Percentiles rank a stretch among this genome's conserved stretches.
Evolutionary conservation across 768 basidiomycete species (phyloP).

Genomic region (Clitopilus passeckerianus): DNA sequence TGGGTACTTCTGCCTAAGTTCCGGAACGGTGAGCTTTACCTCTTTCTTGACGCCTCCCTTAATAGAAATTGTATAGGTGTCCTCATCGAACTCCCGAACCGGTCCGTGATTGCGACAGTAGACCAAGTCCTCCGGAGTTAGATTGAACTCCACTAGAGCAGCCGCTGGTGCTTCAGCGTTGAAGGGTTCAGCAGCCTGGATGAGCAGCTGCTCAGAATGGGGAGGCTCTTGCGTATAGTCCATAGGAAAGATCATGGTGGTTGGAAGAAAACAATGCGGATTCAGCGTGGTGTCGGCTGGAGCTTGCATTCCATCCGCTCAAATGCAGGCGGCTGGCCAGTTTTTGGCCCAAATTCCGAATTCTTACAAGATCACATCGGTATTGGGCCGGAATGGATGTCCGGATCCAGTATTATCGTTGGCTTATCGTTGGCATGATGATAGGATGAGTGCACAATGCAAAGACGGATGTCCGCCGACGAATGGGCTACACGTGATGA

Average conservation of each 20-base stretch:
- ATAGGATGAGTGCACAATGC: neutral
- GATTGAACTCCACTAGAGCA: constrained; percentile 50
- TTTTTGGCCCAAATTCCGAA: neutral
- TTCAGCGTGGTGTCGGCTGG: constrained; percentile 6
- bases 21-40: constrained; percentile 26
- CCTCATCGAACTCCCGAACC: constrained; percentile 44
- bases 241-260: constrained; percentile 26
- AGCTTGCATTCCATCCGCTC: constrained; percentile 4
- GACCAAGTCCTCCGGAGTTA: constrained; percentile 60
- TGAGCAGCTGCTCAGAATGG: constrained; percentile 40
- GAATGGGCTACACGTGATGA: neutral
- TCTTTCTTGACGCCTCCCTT: constrained; percentile 28
- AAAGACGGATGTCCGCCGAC: neutral
- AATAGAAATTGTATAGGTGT: constrained; percentile 35
- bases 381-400: neutral
- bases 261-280: constrained; percentile 7
- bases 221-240: constrained; percentile 43
- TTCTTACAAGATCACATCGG: neutral
- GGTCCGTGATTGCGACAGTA: constrained; percentile 73
- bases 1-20: constrained; percentile 35
- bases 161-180: constrained; percentile 64
- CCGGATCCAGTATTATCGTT: neutral
- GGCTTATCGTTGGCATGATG: neutral
- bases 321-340: neutral
- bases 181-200: constrained; percentile 48